Percentiles rank a stretch among this genome's conserved stretches.
phyloP scores from a whole-genome alignment of 306 rosid species.

The Vicia sativa region DNA sequence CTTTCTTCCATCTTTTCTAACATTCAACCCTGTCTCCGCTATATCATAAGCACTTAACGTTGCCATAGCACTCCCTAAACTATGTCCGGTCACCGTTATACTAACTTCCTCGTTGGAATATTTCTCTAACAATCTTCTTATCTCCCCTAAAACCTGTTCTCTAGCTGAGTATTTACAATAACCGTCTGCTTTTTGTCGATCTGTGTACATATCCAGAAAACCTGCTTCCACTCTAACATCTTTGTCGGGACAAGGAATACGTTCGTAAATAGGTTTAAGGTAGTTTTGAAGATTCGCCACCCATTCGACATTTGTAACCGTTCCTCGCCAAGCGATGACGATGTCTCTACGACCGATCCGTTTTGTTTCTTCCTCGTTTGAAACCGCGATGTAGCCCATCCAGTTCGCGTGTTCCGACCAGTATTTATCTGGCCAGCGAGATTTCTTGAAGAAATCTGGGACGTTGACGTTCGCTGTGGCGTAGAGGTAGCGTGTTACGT shows the following conservation, averaged over 20 bases:
- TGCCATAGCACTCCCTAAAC: slow-evolving; percentile 79
- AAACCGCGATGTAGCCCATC: slow-evolving; percentile 86
- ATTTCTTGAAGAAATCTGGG: slow-evolving; percentile 70
- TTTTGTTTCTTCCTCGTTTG: slow-evolving; percentile 49
- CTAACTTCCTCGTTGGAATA: slow-evolving; percentile 63
- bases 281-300: slow-evolving; percentile 69
- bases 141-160: slow-evolving; percentile 64
- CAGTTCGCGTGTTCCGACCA: slow-evolving; percentile 86
- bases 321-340: slow-evolving; percentile 75
- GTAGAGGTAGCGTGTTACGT: slow-evolving; percentile 67
- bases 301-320: slow-evolving; percentile 80
- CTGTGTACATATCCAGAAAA: slow-evolving; percentile 72
- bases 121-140: slow-evolving; percentile 51
- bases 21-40: slow-evolving; percentile 59
- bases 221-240: slow-evolving; percentile 69
- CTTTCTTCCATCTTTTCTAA: slow-evolving; percentile 33
- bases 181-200: slow-evolving; percentile 50
- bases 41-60: slow-evolving; percentile 67
- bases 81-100: slow-evolving; percentile 74
- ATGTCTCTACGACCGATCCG: slow-evolving; percentile 70
- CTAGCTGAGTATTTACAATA: slow-evolving; percentile 72
- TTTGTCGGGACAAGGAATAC: slow-evolving; percentile 58
- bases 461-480: slow-evolving; percentile 71
- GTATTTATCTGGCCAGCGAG: slow-evolving; percentile 66
- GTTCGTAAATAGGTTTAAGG: slow-evolving; percentile 49